These are phyloP conservation scores for Capronia coronata DNA, from an alignment of 2,329 filamentous ascomycete genomes.

Conservation along the genomic window DNA sequence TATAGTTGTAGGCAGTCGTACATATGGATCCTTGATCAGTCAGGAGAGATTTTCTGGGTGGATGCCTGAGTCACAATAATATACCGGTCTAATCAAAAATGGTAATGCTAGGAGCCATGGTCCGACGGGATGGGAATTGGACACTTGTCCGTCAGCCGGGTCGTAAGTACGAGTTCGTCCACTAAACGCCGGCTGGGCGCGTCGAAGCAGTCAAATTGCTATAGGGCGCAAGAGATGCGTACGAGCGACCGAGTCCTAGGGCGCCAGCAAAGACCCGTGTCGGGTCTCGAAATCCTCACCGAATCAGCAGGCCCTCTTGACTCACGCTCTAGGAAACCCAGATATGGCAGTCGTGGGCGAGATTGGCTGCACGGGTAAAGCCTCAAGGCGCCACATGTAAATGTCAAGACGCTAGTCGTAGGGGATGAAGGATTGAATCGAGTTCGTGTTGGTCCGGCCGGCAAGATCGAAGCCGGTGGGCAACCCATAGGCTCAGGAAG, in stretches of 20 bases:
- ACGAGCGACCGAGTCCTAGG: slow-evolving; percentile 3
- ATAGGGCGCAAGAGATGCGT: too few relatives aligned
- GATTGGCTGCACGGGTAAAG: too few relatives aligned
- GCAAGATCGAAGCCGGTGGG: slow-evolving; percentile 9
- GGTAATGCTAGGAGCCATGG: too few relatives aligned
- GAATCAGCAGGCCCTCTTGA: too few relatives aligned
- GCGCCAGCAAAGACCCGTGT: slow-evolving; percentile 1
- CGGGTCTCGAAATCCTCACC: too few relatives aligned
- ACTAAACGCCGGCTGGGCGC: neutral
- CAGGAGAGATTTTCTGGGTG: neutral
- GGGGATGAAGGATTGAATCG: too few relatives aligned
- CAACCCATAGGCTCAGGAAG: slow-evolving; percentile 1
- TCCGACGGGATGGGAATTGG: neutral
- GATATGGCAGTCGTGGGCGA: too few relatives aligned
- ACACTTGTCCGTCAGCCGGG: neutral
- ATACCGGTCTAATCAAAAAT: neutral
- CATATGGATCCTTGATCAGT: too few relatives aligned
- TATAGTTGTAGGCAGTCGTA: too few relatives aligned
- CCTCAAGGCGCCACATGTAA: too few relatives aligned
- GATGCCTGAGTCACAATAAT: neutral
- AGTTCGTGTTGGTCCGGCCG: slow-evolving; percentile 13
- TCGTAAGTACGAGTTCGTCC: neutral
- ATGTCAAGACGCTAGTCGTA: neutral
- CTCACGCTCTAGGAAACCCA: too few relatives aligned
- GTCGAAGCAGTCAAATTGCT: neutral